A percentile compares a stretch with the other conserved stretches of the same genome.
Evolutionary conservation across 2,329 filamentous ascomycete species (phyloP).

Genomic region (Calonectria crousiana): DNA sequence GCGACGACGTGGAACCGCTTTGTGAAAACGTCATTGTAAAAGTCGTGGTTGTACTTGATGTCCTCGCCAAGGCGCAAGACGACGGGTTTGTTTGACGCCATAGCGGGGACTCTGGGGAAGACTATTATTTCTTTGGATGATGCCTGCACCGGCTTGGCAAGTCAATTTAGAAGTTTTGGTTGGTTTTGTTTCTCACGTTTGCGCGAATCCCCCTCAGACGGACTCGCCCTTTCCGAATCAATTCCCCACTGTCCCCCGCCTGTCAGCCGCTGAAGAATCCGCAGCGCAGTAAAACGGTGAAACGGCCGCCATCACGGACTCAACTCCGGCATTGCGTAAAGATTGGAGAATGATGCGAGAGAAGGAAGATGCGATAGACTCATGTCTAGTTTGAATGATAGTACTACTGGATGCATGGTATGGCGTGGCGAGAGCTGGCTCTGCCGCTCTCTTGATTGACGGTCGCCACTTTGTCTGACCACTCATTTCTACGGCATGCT

Average conservation of each 20-base stretch:
- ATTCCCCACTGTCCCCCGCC: not conserved
- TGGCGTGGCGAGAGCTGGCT: not conserved
- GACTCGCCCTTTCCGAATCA: not conserved
- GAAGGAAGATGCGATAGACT: not conserved
- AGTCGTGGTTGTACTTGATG: constrained; percentile 60
- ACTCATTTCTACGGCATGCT: not conserved
- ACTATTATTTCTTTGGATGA: not conserved
- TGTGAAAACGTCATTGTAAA: constrained; percentile 53
- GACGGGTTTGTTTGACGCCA: constrained; percentile 31
- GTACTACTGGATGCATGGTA: not conserved
- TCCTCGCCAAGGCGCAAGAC: constrained; percentile 54
- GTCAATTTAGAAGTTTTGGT: too few relatives aligned
- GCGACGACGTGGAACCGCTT: constrained; percentile 55
- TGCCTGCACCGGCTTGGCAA: too few relatives aligned
- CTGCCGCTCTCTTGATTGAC: too few relatives aligned
- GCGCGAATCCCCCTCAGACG: not conserved
- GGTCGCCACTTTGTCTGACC: not conserved
- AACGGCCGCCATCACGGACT: constrained; percentile 1
- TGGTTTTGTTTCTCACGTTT: not conserved
- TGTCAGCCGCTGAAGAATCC: not conserved
- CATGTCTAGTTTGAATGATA: not conserved
- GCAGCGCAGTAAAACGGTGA: not conserved
- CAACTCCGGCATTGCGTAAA: constrained; percentile 1
- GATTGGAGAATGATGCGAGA: not conserved
- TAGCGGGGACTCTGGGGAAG: not conserved